phyloP scores from a whole-genome alignment of 352 stramenopile species.

The Pythium brachiatum region DNA sequence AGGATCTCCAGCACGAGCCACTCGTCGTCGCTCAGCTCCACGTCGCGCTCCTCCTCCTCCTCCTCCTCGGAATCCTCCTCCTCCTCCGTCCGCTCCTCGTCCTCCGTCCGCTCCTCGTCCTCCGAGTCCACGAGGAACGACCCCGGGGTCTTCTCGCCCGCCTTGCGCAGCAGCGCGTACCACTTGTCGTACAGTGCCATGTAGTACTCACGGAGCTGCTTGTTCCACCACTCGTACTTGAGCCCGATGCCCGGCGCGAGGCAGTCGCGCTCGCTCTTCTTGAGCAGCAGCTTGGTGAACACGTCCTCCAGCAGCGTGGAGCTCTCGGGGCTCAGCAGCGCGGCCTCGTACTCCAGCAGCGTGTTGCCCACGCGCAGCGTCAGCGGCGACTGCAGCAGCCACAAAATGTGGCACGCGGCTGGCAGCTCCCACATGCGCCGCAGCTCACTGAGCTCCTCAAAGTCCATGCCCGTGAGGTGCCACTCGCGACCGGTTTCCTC shows the following conservation, averaged over 20 bases:
- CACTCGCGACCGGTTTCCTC: slow-evolving; percentile 67
- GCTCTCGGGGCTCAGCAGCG: slow-evolving; percentile 67
- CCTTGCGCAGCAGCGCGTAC: slow-evolving; percentile 74
- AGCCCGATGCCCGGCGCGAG: slow-evolving; percentile 73
- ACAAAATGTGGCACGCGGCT: slow-evolving; percentile 78
- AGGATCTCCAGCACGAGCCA: slow-evolving; percentile 39
- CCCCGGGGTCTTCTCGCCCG: slow-evolving; percentile 58
- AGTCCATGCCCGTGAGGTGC: slow-evolving; percentile 69
- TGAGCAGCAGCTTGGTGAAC: slow-evolving; percentile 82
- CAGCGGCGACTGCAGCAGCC: slow-evolving; percentile 76
- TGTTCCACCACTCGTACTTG: slow-evolving; percentile 89
- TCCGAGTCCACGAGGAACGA: slow-evolving; percentile 58
- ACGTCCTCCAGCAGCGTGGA: slow-evolving; percentile 77
- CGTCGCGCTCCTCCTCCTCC: slow-evolving; percentile 42
- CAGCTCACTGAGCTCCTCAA: slow-evolving; percentile 63
- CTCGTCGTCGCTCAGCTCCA: slow-evolving; percentile 78
- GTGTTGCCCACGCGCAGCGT: slow-evolving; percentile 76
- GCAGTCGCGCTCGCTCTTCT: slow-evolving; percentile 79
- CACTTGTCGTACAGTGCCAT: slow-evolving; percentile 79
- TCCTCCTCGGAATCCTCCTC: slow-evolving; percentile 9
- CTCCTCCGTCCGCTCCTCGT: not conserved
- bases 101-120: slow-evolving; percentile 40
- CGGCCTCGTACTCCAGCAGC: slow-evolving; percentile 81
- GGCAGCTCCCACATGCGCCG: slow-evolving; percentile 74
- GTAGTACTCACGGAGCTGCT: slow-evolving; percentile 83